Percentiles rank a stretch among this genome's conserved stretches.
Evolutionary conservation across 2,329 filamentous ascomycete species (phyloP).

Genomic region (Aspergillus fischeri): DNA sequence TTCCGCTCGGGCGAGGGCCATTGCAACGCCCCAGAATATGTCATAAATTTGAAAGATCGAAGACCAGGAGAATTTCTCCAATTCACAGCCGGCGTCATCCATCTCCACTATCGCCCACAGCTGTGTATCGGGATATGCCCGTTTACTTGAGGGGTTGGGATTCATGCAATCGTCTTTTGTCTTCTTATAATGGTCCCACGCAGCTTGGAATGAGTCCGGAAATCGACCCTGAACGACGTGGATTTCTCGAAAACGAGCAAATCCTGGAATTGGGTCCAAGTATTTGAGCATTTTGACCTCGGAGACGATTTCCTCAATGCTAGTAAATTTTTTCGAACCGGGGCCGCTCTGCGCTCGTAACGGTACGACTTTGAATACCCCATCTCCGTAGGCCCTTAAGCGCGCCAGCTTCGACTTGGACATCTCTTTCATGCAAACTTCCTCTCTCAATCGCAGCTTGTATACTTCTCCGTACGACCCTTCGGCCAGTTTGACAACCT

Average conservation of each 20-base stretch:
- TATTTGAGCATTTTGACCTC: slow-evolving; percentile 53
- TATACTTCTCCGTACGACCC: slow-evolving; percentile 66
- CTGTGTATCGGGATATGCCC: slow-evolving; percentile 52
- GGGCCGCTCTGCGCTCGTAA: slow-evolving; percentile 38
- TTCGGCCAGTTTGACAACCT: slow-evolving; percentile 60
- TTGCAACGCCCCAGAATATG: slow-evolving; percentile 63
- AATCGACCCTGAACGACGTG: slow-evolving; percentile 56
- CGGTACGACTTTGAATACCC: slow-evolving; percentile 49
- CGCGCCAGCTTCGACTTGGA: slow-evolving; percentile 36
- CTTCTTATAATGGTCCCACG: slow-evolving; percentile 39
- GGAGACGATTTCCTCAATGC: slow-evolving; percentile 47
- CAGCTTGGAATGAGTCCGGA: slow-evolving; percentile 47
- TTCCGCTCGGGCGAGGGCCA: slow-evolving; percentile 59
- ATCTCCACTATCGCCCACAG: slow-evolving; percentile 64
- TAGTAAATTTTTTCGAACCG: slow-evolving; percentile 42
- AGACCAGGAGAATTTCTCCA: slow-evolving; percentile 45
- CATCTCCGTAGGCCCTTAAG: slow-evolving; percentile 37
- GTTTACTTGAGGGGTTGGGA: slow-evolving; percentile 53
- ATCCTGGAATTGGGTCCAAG: slow-evolving; percentile 57
- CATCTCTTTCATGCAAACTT: slow-evolving; percentile 30
- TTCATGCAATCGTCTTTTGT: slow-evolving; percentile 48
- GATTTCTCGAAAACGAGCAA: slow-evolving; percentile 58
- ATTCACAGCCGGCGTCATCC: slow-evolving; percentile 60
- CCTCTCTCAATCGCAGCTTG: slow-evolving; percentile 46
- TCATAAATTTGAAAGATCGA: slow-evolving; percentile 54